Percentiles rank a stretch among this genome's conserved stretches.
Conservation (phyloP, 768 basidiomycete genomes). For the Serendipita sp. region DNA sequence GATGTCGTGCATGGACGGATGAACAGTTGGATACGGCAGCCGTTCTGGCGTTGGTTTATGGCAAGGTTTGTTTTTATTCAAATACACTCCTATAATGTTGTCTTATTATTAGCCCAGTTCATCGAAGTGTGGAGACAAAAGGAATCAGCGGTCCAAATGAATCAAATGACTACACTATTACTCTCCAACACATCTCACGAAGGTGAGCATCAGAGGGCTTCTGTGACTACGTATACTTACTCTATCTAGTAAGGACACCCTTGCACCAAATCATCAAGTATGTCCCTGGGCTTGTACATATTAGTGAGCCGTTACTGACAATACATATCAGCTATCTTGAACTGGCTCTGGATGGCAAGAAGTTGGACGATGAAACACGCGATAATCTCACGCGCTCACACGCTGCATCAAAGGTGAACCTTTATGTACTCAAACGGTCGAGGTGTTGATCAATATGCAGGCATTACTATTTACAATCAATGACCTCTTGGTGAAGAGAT, state of each 20-base stretch:
- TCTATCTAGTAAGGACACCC: slow-evolving; percentile 45
- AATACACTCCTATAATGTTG: neutral
- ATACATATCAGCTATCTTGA: slow-evolving; percentile 44
- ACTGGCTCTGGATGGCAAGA: slow-evolving; percentile 56
- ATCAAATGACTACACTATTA: slow-evolving; percentile 55
- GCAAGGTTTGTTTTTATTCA: slow-evolving; percentile 30
- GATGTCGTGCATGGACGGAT: slow-evolving; percentile 59
- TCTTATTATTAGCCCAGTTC: slow-evolving; percentile 28
- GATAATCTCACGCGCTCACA: slow-evolving; percentile 59
- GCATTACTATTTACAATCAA: slow-evolving; percentile 70
- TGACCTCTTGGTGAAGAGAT: slow-evolving; percentile 41
- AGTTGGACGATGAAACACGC: slow-evolving; percentile 51
- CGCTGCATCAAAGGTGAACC: slow-evolving; percentile 49
- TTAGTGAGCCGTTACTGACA: neutral
- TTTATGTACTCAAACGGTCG: neutral
- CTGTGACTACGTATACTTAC: neutral
- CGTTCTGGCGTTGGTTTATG: slow-evolving; percentile 63
- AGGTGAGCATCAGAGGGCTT: slow-evolving; percentile 26
- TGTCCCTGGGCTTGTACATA: slow-evolving; percentile 11
- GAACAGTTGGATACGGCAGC: slow-evolving; percentile 72
- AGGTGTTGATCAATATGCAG: slow-evolving; percentile 19
- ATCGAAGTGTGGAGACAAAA: slow-evolving; percentile 79
- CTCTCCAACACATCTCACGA: slow-evolving; percentile 74
- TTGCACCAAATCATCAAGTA: slow-evolving; percentile 74
- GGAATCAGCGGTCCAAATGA: slow-evolving; percentile 53